phyloP scores from a whole-genome alignment of 2,329 filamentous ascomycete genomes.

The Lecanosticta acicola region DNA sequence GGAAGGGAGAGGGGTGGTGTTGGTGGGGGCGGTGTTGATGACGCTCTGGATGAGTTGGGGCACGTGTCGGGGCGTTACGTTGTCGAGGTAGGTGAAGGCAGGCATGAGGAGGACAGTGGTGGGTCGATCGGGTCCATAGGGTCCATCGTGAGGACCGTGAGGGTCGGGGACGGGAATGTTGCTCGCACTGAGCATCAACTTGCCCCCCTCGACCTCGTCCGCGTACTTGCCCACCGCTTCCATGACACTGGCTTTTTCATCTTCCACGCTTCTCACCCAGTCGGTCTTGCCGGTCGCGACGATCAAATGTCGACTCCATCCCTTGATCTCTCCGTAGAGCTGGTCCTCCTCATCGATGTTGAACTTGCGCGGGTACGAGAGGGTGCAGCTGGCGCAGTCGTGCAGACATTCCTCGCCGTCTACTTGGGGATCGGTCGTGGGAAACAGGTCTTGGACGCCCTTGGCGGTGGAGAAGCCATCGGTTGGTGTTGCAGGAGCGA shows the following conservation, averaged over 20 bases:
- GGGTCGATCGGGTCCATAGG: conserved; percentile 54
- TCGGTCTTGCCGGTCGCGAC: conserved; percentile 95
- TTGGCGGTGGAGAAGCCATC: conserved; percentile 45
- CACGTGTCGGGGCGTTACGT: conserved; percentile 71
- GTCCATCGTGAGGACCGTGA: conserved; percentile 47
- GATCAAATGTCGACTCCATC: conserved; percentile 82
- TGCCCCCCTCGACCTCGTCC: conserved; percentile 39
- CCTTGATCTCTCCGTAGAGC: conserved; percentile 79
- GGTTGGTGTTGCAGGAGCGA: conserved; percentile 21
- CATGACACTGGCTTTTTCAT: conserved; percentile 67
- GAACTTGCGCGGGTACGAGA: conserved; percentile 70
- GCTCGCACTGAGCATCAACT: conserved; percentile 83
- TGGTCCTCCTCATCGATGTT: conserved; percentile 68
- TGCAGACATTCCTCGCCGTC: conserved; percentile 86
- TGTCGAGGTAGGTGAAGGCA: conserved; percentile 74
- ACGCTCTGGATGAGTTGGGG: conserved; percentile 65
- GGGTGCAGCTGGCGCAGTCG: conserved; percentile 76
- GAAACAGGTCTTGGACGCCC: conserved; percentile 58
- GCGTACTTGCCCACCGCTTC: conserved; percentile 43
- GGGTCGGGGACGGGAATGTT: conserved; percentile 76
- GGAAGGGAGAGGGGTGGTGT: conserved; percentile 53
- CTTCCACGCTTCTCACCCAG: conserved; percentile 82
- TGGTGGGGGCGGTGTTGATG: conserved; percentile 69
- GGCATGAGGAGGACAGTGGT: conserved; percentile 81
- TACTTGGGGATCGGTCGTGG: conserved; percentile 63